Evolutionary conservation across 2,329 filamentous ascomycete species (phyloP).

Genomic region (Apiospora marii): DNA sequence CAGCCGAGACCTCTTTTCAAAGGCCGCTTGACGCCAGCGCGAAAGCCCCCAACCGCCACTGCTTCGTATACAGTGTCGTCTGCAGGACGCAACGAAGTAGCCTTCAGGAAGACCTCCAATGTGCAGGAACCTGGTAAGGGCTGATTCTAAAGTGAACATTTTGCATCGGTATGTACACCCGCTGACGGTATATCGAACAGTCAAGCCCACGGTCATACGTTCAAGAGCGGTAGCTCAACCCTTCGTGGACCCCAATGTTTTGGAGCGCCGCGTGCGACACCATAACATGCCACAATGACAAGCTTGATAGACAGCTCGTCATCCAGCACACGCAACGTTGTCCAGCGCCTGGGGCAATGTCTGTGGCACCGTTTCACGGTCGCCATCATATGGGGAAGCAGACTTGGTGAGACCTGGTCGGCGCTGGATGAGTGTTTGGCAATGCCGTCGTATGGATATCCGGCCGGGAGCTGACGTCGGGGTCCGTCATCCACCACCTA

Average conservation of each 20-base stretch:
- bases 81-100: slow-evolving; percentile 16
- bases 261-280: slow-evolving; percentile 34
- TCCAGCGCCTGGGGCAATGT: background rate
- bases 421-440: background rate
- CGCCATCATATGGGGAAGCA: background rate
- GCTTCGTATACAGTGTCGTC: slow-evolving; percentile 27
- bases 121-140: slow-evolving; percentile 18
- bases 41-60: background rate
- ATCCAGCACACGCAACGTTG: background rate
- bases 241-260: slow-evolving; percentile 42
- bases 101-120: slow-evolving; percentile 23
- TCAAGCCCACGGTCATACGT: slow-evolving; percentile 36
- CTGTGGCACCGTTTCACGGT: background rate
- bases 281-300: background rate
- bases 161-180: too few relatives aligned
- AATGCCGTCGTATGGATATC: background rate
- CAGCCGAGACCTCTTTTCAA: slow-evolving; percentile 23
- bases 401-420: background rate
- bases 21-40: slow-evolving; percentile 24
- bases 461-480: background rate
- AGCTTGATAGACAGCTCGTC: background rate
- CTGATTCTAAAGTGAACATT: background rate
- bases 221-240: slow-evolving; percentile 42
- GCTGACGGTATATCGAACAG: slow-evolving; percentile 29
- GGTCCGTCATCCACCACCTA: background rate